Evolutionary conservation across 2,329 filamentous ascomycete species (phyloP), one percentile per base, ranked within the genome.

Genomic region (Cadophora luteo-olivacea): DNA sequence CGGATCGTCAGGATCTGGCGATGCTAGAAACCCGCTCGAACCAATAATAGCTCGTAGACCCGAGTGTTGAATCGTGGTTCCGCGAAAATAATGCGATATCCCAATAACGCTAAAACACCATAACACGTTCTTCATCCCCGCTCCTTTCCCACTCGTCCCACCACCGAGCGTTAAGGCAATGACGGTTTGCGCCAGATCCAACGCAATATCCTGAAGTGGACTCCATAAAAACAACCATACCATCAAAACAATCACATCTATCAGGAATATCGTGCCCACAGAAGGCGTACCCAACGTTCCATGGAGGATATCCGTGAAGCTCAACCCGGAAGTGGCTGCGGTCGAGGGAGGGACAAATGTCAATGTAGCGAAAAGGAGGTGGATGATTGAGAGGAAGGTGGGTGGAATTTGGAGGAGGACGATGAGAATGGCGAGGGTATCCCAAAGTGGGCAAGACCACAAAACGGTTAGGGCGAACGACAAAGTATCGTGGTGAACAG

Each of bases 341-440:
- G 90, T 91, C 68, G 90, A 92, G 22, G 93, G 92, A 57, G 94
- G 92, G 71, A 97, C 93, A 78, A 97, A 97, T 60, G 94, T 97
- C 78, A 97, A 87, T 72, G 94, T 91, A 74, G 95, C 94, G 81
- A 97, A 98, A 73, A 97, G 87, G 78, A 94, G 91, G 81, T 97
- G 97, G 76, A 97, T 93, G 79, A 93, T 85, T 72, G 94, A 95
- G 76, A 97, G 86, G 68, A 95, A 90, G 76, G 95, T 90, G 25
- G 94, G 93, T 36, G 95, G 94, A 11, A 97, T 89, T 79, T 97
- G 94, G 81, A 97, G 92, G 74, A 98, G 88, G 76, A 97, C 92
- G 81, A 97, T 97, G 79, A 98, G 89, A 77, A 98, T 97, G 78
- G 95, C 94, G 81, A 97, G 93, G 70, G 95, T 97, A 82, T 98